Base-by-base conservation (phyloP, 192 early-diverging fungal genomes). In the Dissophora globulifera region DNA sequence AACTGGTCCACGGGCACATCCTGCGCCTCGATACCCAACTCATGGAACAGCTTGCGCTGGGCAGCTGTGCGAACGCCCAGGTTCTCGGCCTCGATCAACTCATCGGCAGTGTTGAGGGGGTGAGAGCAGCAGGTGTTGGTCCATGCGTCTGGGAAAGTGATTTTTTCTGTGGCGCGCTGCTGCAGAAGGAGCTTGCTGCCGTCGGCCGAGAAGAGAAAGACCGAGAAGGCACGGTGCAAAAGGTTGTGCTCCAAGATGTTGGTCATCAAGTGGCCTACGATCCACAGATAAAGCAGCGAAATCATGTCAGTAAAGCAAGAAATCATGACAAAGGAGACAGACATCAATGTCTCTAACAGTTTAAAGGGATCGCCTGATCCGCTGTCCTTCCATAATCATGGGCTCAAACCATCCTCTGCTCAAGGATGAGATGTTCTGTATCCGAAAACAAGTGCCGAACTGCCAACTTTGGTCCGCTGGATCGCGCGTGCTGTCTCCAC, bases 41-140 rank as follows among this genome's bases (percentile, higher is more conserved):
- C 97, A 75, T 99, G 97, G 53, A 93, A 88, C 50, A 99, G 83
- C 81, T 99, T 99, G 48, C 97, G 85, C 79, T 93, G 91, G 46
- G 95, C 97, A 27, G 97, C 97, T 12, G 88, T 82, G 52, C 92
- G 85, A 30, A 92, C 96, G 45, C 94, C 96, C 78, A 78, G 46
- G 51, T 55, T 94, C 17, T 88, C 86, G 42, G 81, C 68, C 71
- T 95, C 94, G 26, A 88, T 89, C 50, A 96, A 81, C 79, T 97
- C 97, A 11, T 84, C 80, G 10, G 86, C 65, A 17, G 78, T 86
- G 68, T 92, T 91, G 60, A 99, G 87, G 16, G 97, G 97, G 74
- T 99, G 97, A 26, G 94, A 96, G 83, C 97, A 99, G 82, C 97
- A 99, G 6, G 97, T 98, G 84, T 99, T 99, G 59, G 97, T 99